Percentiles rank a stretch among this genome's conserved stretches.
These are phyloP conservation scores for Zopfia rhizophila DNA, from an alignment of 2,329 filamentous ascomycete species.

Conservation along the genomic window DNA sequence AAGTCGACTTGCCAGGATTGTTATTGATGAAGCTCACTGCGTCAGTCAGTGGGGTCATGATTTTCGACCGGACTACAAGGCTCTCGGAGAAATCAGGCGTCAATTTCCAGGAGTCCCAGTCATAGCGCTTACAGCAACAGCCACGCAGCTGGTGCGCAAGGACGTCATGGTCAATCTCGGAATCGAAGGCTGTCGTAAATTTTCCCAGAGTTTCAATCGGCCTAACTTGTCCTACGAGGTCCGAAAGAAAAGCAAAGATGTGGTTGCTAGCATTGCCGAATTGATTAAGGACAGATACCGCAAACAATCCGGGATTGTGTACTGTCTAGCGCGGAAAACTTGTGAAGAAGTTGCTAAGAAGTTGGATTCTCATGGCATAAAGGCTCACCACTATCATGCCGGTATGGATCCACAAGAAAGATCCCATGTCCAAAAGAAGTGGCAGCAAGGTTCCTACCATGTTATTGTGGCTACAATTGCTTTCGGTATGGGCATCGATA, in stretches of 20 bases:
- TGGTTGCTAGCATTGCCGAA: conserved; percentile 66
- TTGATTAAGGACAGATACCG: conserved; percentile 77
- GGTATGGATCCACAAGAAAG: conserved; percentile 76
- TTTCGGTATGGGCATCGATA: conserved; percentile 99
- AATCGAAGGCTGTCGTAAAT: conserved; percentile 80
- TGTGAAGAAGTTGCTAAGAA: conserved; percentile 83
- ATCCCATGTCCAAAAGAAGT: conserved; percentile 75
- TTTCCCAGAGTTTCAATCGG: conserved; percentile 96
- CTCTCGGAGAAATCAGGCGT: conserved; percentile 76
- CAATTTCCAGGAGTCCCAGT: conserved; percentile 83
- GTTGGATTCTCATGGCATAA: conserved; percentile 73
- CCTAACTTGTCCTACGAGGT: conserved; percentile 94
- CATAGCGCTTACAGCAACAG: conserved; percentile 95
- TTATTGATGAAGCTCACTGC: conserved; percentile 99
- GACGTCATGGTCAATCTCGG: conserved; percentile 93
- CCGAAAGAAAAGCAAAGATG: conserved; percentile 71
- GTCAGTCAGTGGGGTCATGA: conserved; percentile 99
- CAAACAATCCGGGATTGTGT: conserved; percentile 87
- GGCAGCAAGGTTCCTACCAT: conserved; percentile 82
- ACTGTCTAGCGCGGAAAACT: conserved; percentile 85
- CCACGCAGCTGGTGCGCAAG: conserved; percentile 89
- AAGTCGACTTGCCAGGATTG: conserved; percentile 83
- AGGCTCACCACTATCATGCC: conserved; percentile 87
- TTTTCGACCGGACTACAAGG: conserved; percentile 95
- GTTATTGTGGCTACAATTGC: conserved; percentile 98